phyloP scores from a whole-genome alignment of 352 stramenopile species.

The Elongisporangium undulatum region DNA sequence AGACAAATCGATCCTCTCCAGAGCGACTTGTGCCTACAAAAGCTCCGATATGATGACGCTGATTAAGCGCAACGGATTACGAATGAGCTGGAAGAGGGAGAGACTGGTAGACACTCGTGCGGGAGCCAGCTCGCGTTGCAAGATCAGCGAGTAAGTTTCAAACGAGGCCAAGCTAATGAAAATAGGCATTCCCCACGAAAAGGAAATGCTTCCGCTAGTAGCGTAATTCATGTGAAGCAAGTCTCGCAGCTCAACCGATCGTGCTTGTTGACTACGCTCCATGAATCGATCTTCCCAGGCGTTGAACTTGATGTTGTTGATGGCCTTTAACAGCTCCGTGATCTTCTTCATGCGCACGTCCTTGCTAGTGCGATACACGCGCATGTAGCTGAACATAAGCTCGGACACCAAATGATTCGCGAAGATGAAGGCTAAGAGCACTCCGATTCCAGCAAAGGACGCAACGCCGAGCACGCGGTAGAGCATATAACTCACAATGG shows the following conservation, averaged over 20 bases:
- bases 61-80: conserved; percentile 45
- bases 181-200: conserved; percentile 41
- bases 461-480: conserved; percentile 17
- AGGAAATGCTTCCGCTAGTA: conserved; percentile 20
- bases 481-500: conserved; percentile 16
- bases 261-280: conserved; percentile 32
- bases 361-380: conserved; percentile 17
- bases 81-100: conserved; percentile 78
- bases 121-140: conserved; percentile 85
- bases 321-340: conserved; percentile 50
- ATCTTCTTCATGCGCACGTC: conserved; percentile 36
- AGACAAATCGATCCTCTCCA: conserved; percentile 56
- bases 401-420: conserved; percentile 19
- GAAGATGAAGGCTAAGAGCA: conserved; percentile 16
- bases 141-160: conserved; percentile 25
- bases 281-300: conserved; percentile 87
- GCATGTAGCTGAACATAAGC: conserved; percentile 7
- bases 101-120: conserved; percentile 60
- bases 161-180: conserved; percentile 44
- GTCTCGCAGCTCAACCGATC: conserved; percentile 24
- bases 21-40: no score
- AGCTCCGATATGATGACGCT: no score
- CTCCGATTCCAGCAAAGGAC: conserved; percentile 20
- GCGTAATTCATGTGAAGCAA: conserved; percentile 20
- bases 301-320: conserved; percentile 93